These are phyloP conservation scores for Ichthyophonus hoferi DNA, from an alignment of 208 protist species.

Conservation along the genomic window DNA sequence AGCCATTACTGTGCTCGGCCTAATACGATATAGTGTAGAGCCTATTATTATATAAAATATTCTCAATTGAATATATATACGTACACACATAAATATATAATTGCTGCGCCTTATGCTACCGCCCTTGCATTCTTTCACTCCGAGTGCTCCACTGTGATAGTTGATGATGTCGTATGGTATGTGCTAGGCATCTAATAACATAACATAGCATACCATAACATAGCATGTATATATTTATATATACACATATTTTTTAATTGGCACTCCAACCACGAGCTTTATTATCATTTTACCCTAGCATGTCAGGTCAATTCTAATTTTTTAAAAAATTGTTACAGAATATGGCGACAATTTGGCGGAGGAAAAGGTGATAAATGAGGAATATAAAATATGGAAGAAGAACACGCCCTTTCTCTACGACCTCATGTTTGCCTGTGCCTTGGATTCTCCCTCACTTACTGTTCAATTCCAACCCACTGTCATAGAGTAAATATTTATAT, in stretches of 20 bases:
- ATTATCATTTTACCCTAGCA: background rate
- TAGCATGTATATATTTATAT: background rate
- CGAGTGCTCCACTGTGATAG: background rate
- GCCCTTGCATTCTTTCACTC: background rate
- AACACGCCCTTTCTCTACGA: constrained; percentile 85
- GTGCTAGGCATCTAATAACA: background rate
- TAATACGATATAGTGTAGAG: background rate
- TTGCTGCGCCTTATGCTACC: background rate
- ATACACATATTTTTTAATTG: background rate
- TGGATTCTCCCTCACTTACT: constrained; percentile 76
- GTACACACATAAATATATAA: background rate
- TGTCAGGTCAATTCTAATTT: background rate
- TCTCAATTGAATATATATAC: background rate
- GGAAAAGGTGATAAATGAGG: constrained; percentile 73
- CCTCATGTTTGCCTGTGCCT: constrained; percentile 74
- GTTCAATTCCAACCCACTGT: constrained; percentile 71
- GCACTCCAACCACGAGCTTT: background rate
- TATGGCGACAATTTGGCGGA: background rate
- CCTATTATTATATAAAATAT: background rate
- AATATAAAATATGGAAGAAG: constrained; percentile 84
- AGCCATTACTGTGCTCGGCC: background rate
- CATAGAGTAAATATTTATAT: background rate
- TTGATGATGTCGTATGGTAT: background rate
- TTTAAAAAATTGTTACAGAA: background rate
- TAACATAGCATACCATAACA: background rate